phyloP scores from a whole-genome alignment of 371 early-diverging fungal species.

The Parasitella parasitica region DNA sequence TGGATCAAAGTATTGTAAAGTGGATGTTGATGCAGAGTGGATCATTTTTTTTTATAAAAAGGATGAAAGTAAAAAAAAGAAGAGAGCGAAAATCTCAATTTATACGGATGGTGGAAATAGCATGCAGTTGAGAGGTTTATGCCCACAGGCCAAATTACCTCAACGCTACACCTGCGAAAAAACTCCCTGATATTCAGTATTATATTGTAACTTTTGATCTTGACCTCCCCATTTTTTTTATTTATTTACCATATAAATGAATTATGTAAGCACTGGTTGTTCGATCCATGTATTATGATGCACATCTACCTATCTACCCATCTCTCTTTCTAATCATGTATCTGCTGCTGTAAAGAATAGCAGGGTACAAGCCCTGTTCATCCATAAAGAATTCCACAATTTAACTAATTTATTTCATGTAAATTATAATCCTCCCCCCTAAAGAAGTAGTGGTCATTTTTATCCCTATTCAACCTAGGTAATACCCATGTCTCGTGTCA shows the following conservation, averaged over 20 bases:
- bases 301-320: not conserved
- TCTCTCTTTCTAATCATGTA: not conserved
- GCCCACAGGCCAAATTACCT: conserved; percentile 33
- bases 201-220: not conserved
- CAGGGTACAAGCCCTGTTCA: not conserved
- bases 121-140: conserved; percentile 28
- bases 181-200: not conserved
- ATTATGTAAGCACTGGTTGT: not conserved
- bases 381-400: not conserved
- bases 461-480: too few species aligned
- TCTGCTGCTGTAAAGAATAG: not conserved
- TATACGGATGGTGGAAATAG: conserved; percentile 5
- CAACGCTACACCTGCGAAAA: not conserved
- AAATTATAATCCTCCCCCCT: not conserved
- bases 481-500: not conserved
- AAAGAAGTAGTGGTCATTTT: not conserved
- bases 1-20: conserved; percentile 13
- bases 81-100: not conserved
- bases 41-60: conserved; percentile 1
- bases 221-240: not conserved
- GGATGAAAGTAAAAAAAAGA: not conserved
- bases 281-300: not conserved
- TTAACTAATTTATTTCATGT: not conserved
- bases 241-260: not conserved
- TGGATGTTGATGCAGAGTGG: not conserved